These are phyloP conservation scores for Botryotinia calthae DNA, from an alignment of 2,329 filamentous ascomycete species.

Conservation along the genomic window DNA sequence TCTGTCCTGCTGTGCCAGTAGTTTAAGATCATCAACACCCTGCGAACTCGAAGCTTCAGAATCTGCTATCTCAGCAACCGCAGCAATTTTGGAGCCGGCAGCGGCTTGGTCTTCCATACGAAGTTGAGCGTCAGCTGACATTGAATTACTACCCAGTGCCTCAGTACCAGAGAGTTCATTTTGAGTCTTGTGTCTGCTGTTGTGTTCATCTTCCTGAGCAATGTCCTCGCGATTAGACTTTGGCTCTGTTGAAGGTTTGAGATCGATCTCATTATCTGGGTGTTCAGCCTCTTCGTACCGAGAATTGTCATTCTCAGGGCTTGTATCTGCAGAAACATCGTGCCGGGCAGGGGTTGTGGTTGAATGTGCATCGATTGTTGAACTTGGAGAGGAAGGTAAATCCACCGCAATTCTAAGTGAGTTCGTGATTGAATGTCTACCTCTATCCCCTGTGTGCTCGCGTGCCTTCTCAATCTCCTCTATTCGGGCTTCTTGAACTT, in stretches of 20 bases:
- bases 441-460: slow-evolving; percentile 35
- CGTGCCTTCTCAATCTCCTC: slow-evolving; percentile 41
- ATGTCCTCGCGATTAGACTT: slow-evolving; percentile 30
- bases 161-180: slow-evolving; percentile 42
- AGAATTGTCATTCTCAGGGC: slow-evolving; percentile 65
- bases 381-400: slow-evolving; percentile 55
- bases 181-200: slow-evolving; percentile 32
- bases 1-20: neutral
- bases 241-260: slow-evolving; percentile 39
- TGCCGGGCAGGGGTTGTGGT: slow-evolving; percentile 69
- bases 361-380: slow-evolving; percentile 67
- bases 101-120: slow-evolving; percentile 51
- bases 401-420: slow-evolving; percentile 44
- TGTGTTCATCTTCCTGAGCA: slow-evolving; percentile 41
- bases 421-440: slow-evolving; percentile 40
- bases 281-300: slow-evolving; percentile 51
- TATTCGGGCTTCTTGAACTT: slow-evolving; percentile 47
- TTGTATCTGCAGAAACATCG: slow-evolving; percentile 70
- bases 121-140: slow-evolving; percentile 58
- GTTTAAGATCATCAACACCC: neutral
- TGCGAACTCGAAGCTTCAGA: slow-evolving; percentile 12
- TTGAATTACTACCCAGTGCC: slow-evolving; percentile 41
- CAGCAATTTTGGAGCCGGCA: slow-evolving; percentile 21
- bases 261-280: slow-evolving; percentile 46
- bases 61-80: slow-evolving; percentile 31